Conservation (phyloP, 768 basidiomycete genomes). For the Dendrothele bispora region DNA sequence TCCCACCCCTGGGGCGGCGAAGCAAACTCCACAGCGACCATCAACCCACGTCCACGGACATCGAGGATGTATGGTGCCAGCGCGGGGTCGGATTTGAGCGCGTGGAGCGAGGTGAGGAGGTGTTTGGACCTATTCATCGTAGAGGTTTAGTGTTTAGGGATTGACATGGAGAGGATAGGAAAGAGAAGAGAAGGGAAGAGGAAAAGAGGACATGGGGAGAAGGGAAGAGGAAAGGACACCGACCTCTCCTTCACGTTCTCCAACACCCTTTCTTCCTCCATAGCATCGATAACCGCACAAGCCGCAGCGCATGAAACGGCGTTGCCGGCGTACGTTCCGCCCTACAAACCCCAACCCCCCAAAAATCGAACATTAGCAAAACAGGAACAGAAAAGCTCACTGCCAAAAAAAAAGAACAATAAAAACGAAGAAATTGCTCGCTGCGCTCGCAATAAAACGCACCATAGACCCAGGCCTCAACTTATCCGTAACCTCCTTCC, state of each 20-base stretch:
- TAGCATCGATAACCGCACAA: slow-evolving; percentile 74
- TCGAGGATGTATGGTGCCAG: slow-evolving; percentile 70
- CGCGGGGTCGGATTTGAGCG: slow-evolving; percentile 53
- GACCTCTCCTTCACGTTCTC: slow-evolving; percentile 77
- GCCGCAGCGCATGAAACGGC: slow-evolving; percentile 92
- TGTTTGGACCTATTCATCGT: slow-evolving; percentile 77
- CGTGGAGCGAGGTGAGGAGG: slow-evolving; percentile 61
- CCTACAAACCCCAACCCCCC: no score
- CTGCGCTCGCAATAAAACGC: slow-evolving; percentile 10
- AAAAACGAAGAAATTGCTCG: not conserved
- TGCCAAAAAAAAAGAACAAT: slow-evolving; percentile 6
- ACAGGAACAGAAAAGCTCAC: no score
- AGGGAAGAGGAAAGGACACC: no score
- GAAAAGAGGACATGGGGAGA: no score
- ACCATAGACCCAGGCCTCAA: slow-evolving; percentile 82
- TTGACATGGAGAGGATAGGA: not conserved
- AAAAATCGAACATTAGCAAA: no score
- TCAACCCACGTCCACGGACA: slow-evolving; percentile 85
- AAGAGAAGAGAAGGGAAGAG: not conserved
- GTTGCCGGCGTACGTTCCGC: slow-evolving; percentile 92
- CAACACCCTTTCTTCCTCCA: slow-evolving; percentile 79
- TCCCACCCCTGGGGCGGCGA: slow-evolving; percentile 54
- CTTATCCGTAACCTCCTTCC: slow-evolving; percentile 79
- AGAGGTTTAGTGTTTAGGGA: not conserved
- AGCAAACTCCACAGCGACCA: slow-evolving; percentile 83